These are phyloP conservation scores for Cupressus sempervirens DNA, from an alignment of 75 land plant species.

Conservation along the genomic window DNA sequence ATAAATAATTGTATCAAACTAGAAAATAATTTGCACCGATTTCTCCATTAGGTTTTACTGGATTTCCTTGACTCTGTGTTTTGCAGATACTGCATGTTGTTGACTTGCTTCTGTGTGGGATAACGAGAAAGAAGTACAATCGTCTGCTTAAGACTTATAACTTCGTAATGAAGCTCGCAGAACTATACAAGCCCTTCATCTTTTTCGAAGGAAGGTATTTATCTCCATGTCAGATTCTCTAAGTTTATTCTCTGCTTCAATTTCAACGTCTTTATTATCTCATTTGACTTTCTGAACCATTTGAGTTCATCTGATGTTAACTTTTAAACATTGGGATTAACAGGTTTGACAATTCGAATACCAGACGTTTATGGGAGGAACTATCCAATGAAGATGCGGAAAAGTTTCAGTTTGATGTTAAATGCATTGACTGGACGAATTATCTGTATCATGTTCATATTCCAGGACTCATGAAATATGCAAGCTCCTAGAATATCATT, in stretches of 20 bases:
- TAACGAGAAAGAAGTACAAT: neutral
- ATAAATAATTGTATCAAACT: neutral
- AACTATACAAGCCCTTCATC: constrained; percentile 36
- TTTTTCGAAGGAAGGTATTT: constrained; percentile 57
- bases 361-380: neutral
- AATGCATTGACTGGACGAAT: constrained; percentile 61
- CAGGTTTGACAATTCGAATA: constrained; percentile 1
- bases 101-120: neutral
- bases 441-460: constrained; percentile 60
- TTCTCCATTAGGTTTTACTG: neutral
- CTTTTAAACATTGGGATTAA: neutral
- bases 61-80: neutral
- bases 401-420: constrained; percentile 53
- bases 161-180: constrained; percentile 24
- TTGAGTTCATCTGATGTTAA: neutral
- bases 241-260: neutral
- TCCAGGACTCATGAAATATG: constrained; percentile 54
- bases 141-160: constrained; percentile 5
- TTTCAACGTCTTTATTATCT: neutral
- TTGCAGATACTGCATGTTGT: constrained; percentile 7
- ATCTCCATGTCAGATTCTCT: neutral
- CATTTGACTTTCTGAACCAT: neutral
- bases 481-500: too few species aligned
- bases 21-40: neutral
- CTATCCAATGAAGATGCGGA: constrained; percentile 11